Base-by-base conservation (phyloP, 306 rosid genomes). In the Dryas alaskensis region DNA sequence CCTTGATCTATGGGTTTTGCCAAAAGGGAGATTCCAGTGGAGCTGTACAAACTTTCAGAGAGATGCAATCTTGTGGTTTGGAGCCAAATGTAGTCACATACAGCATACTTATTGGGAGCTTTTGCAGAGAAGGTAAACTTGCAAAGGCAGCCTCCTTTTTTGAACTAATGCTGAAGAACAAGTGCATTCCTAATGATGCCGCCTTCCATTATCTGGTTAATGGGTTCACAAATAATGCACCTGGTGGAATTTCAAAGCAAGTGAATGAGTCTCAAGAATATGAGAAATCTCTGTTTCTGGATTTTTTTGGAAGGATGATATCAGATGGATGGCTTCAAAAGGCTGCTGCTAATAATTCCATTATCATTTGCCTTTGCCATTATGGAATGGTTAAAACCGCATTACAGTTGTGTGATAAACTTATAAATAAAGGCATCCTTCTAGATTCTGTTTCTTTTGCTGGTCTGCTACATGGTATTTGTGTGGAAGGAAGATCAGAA, bases 41-140 rank as follows among this genome's bases (percentile, higher is more conserved):
- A 79, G 98, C 96, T 60, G 89, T 87, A 77, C 81, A 75, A 25
- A 74, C 74, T 74, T 90, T 92, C 65, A 60, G 61, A 65, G 86
- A 82, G 74, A 87, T 92, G 89, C 79, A 83, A 72, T 86, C 87
- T 73, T 66, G 74, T 81, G 84, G 87, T 73, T 65, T 90, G 83
- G 74, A 88, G 82, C 90, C 98, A 79, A 92, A 87, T 77, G 91
- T 90, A 70, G 86, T 92, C 80, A 90, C 96, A 22, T 92, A 90
- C 87, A 88, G 84, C 27, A 74, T 76, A 76, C 84, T 92, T 81
- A 85, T 92, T 70, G 87, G 96, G 62, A 90, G 83, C 31, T 88
- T 90, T 72, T 87, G 87, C 19, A 88, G 87, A 81, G 85, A 74
- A 60, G 74, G 89, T 76, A 87, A 80, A 67, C 87, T 75, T 51